Evolutionary conservation across 345 rosid genomes (phyloP), one percentile per base, ranked within the genome.

Genomic region (Ailanthus altissimus): DNA sequence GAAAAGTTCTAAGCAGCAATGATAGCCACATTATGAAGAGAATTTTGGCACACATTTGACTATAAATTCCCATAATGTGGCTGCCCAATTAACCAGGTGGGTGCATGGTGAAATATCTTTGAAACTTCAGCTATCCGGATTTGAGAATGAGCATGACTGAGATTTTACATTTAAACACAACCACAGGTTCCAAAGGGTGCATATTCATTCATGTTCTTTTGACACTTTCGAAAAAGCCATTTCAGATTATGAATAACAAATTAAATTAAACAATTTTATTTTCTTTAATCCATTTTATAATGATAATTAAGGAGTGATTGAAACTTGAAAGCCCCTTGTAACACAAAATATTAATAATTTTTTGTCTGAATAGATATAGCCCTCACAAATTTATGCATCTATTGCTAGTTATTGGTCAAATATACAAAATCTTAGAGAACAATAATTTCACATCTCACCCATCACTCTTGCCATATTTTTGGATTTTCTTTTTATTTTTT

Each of bases 401-500:
- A 64, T 20, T 51, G 9, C 38, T 32, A 32, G 21, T 53, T 15
- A 16, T 20, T 18, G 2, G 16, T 53, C 4, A 20, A 53, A 20
- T 53, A 20, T 43, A 66, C 1, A 67, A 67, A 45, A 13, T 12
- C 20, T 1, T 45, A 43, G 11, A 21, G 32, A 11, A 38, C 28
- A 51, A 70, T 16, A 54, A n/a, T 53, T 70, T 53, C 61, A 56
- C 64, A 23, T 38, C 59, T 15, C 59, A 26, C 38, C 57, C 62
- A 32, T 32, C n/a, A n/a, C n/a, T n/a, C n/a, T n/a, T n/a, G n/a
- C n/a, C n/a, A n/a, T n/a, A n/a, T n/a, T n/a, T n/a, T n/a, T n/a
- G n/a, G n/a, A 32, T 32, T 32, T 1, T 32, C 3, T 32, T 32
- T 3, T 32, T 32, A n/a, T 32, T 1, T 32, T 32, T 32, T 1